Conservation (phyloP, 371 early-diverging fungal genomes). For the Amoeboaphelidium protococcarum region DNA sequence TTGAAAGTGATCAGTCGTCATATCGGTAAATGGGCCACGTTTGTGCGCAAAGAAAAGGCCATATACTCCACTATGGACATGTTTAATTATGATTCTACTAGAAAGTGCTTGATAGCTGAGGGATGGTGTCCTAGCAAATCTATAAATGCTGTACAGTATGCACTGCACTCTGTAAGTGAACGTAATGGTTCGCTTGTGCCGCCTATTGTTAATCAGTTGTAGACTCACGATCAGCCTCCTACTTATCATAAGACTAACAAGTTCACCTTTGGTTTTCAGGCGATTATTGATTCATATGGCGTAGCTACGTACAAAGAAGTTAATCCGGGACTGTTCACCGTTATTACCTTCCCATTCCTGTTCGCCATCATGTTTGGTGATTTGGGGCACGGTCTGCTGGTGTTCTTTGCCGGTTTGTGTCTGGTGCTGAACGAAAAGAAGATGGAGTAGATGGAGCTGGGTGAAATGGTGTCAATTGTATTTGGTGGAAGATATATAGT, state of each 20-base stretch:
- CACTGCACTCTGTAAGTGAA: slow-evolving; percentile 57
- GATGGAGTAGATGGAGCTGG: slow-evolving; percentile 33
- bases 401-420: slow-evolving; percentile 45
- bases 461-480: slow-evolving; percentile 67
- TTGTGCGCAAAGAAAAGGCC: slow-evolving; percentile 89
- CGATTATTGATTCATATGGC: slow-evolving; percentile 93
- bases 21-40: slow-evolving; percentile 55
- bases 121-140: slow-evolving; percentile 83
- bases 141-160: slow-evolving; percentile 42
- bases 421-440: slow-evolving; percentile 56
- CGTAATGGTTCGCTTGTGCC: slow-evolving; percentile 58
- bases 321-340: slow-evolving; percentile 94
- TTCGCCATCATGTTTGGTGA: slow-evolving; percentile 99
- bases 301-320: slow-evolving; percentile 96
- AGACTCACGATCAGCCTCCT: slow-evolving; percentile 66
- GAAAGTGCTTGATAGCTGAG: slow-evolving; percentile 85
- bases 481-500: slow-evolving; percentile 92
- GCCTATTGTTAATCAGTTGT: slow-evolving; percentile 52
- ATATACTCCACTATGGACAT: slow-evolving; percentile 82
- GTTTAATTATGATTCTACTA: slow-evolving; percentile 46
- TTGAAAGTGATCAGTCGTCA: slow-evolving; percentile 51
- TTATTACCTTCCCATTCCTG: slow-evolving; percentile 95
- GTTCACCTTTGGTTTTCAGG: slow-evolving; percentile 89
- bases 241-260: slow-evolving; percentile 88
- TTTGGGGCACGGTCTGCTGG: slow-evolving; percentile 85